These are phyloP conservation scores for Avicennia marina DNA, from an alignment of 257 asterid genomes.

Conservation along the genomic window DNA sequence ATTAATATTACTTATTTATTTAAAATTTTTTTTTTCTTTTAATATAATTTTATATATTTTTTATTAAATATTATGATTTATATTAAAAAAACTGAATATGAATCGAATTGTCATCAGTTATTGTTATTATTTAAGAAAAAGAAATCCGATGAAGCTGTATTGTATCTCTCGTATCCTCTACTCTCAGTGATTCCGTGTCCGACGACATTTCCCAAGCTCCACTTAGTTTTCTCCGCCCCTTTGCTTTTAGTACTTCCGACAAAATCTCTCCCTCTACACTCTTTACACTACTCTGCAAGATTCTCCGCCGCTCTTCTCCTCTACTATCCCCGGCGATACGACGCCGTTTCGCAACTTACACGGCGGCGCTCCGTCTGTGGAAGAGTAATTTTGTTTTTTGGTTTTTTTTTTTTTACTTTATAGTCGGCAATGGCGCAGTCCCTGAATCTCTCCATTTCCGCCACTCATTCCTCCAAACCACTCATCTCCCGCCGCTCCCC, in stretches of 20 bases:
- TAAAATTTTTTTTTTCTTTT: too few relatives aligned
- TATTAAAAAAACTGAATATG: too few relatives aligned
- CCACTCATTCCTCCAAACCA: conserved; percentile 39
- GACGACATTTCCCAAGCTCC: conserved; percentile 27
- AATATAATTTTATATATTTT: too few relatives aligned
- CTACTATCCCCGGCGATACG: background rate
- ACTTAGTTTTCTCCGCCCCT: conserved; percentile 30
- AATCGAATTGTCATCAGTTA: too few relatives aligned
- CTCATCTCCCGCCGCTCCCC: conserved; percentile 24
- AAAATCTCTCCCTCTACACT: background rate
- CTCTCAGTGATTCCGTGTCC: conserved; percentile 8
- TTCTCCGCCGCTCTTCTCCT: conserved; percentile 1
- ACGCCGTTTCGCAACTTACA: conserved; percentile 6
- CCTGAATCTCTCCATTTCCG: conserved; percentile 34
- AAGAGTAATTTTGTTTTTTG: background rate
- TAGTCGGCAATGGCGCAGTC: conserved; percentile 37
- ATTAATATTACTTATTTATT: too few relatives aligned
- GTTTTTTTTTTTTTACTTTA: background rate
- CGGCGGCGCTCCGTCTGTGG: conserved; percentile 18
- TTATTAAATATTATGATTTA: too few relatives aligned
- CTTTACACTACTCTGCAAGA: background rate
- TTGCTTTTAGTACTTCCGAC: conserved; percentile 17
- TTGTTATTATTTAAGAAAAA: too few relatives aligned
- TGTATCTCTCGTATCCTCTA: too few relatives aligned
- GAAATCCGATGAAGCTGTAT: too few relatives aligned